Evolutionary conservation across 2,329 filamentous ascomycete species (phyloP).

Genomic region (Fusarium haematococcum): DNA sequence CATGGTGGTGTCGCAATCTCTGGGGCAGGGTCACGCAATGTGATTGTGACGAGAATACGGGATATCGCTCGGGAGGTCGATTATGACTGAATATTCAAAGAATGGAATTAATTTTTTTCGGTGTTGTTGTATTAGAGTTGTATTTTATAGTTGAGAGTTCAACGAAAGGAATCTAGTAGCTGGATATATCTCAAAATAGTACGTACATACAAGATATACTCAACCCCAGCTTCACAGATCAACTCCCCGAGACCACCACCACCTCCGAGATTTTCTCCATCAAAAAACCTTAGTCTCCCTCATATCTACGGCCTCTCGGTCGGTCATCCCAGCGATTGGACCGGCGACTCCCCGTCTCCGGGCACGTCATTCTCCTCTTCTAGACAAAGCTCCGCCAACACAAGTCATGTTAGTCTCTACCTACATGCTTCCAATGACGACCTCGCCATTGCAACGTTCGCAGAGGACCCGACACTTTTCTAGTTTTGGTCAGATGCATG

Average conservation of each 20-base stretch:
- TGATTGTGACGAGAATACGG: neutral
- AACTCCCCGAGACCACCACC: neutral
- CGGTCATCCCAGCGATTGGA: slow-evolving; percentile 39
- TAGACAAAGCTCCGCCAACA: slow-evolving; percentile 20
- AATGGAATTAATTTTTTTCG: neutral
- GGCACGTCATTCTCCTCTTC: slow-evolving; percentile 39
- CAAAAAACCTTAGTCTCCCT: neutral
- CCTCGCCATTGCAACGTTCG: neutral
- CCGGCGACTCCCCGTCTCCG: neutral
- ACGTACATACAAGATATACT: neutral
- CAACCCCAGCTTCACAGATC: neutral
- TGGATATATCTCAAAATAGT: neutral
- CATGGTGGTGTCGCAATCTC: slow-evolving; percentile 40
- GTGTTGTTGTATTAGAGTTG: accelerated
- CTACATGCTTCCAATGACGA: slow-evolving; percentile 5
- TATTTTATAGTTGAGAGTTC: neutral
- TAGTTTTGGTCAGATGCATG: neutral
- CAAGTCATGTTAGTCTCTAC: slow-evolving; percentile 15
- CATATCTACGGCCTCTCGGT: slow-evolving; percentile 32
- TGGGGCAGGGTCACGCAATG: slow-evolving; percentile 43
- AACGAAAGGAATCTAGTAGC: neutral
- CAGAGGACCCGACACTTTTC: neutral
- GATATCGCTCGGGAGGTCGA: neutral
- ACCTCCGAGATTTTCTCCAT: neutral
- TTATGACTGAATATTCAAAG: neutral